These are phyloP conservation scores for Venturia oleaginea DNA, from an alignment of 2,329 filamentous ascomycete genomes.

Conservation along the genomic window DNA sequence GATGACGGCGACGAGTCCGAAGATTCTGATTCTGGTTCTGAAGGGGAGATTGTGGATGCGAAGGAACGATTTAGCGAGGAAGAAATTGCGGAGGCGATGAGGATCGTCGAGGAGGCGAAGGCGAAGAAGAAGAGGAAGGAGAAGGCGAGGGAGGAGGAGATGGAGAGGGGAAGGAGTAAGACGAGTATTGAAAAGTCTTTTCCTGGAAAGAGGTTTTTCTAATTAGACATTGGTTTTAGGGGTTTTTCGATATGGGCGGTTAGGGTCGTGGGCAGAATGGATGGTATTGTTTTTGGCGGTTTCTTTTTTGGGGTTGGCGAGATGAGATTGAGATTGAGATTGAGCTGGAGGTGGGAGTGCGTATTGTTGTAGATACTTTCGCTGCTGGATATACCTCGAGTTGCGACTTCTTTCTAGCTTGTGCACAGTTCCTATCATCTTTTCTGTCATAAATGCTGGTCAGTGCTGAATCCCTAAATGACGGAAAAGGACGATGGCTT, in stretches of 20 bases:
- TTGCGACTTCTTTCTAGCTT: neutral
- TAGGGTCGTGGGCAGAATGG: neutral
- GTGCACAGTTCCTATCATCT: neutral
- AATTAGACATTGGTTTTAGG: no score
- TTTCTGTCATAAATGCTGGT: neutral
- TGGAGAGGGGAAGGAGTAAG: neutral
- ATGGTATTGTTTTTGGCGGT: neutral
- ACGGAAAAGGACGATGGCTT: neutral
- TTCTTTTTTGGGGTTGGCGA: neutral
- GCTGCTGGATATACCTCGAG: neutral
- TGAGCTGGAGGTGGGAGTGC: neutral
- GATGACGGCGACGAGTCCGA: neutral
- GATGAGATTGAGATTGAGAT: neutral
- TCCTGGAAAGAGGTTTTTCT: neutral
- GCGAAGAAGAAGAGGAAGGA: neutral
- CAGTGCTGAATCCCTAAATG: neutral
- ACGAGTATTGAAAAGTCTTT: neutral
- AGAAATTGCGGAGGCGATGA: neutral
- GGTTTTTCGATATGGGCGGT: neutral
- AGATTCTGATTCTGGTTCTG: neutral
- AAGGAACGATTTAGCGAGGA: neutral
- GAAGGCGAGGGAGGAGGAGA: neutral
- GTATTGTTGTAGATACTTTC: neutral
- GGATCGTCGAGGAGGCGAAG: neutral
- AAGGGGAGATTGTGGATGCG: neutral